Conservation (phyloP, 371 early-diverging fungal genomes). For the Entomophthora muscae region DNA sequence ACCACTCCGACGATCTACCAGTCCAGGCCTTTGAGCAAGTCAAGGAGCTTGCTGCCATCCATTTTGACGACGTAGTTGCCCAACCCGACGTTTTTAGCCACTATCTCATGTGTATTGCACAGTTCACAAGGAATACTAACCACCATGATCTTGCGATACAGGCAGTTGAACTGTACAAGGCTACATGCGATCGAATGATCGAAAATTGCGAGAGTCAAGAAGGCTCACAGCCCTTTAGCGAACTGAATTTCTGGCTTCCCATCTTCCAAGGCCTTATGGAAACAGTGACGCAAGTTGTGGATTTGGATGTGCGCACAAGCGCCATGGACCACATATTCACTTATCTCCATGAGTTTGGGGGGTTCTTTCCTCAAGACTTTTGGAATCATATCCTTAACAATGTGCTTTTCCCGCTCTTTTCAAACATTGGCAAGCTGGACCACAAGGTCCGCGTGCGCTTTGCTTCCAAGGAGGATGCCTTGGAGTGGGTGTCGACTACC, state of each 20-base stretch:
- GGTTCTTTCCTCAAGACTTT: constrained; percentile 44
- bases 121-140: constrained; percentile 41
- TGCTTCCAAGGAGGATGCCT: constrained; percentile 21
- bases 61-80: constrained; percentile 16
- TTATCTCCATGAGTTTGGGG: constrained; percentile 52
- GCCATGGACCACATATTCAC: constrained; percentile 71
- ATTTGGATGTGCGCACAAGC: constrained; percentile 73
- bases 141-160: constrained; percentile 20
- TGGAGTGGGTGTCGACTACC: constrained; percentile 33
- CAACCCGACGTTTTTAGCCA: constrained; percentile 37
- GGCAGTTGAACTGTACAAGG: constrained; percentile 4
- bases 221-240: background rate
- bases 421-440: constrained; percentile 17
- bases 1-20: constrained; percentile 42
- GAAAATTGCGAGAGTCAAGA: background rate
- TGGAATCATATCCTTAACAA: constrained; percentile 71
- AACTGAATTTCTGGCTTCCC: constrained; percentile 58
- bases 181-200: constrained; percentile 10
- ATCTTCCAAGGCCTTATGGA: constrained; percentile 67
- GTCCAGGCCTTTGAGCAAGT: constrained; percentile 45
- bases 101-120: constrained; percentile 59
- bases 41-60: constrained; percentile 36
- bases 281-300: constrained; percentile 72
- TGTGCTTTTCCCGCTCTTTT: constrained; percentile 75
- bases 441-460: background rate